Percentiles rank a stretch among this genome's conserved stretches.
These are phyloP conservation scores for Atkinsonella hypoxylon DNA, from an alignment of 2,329 filamentous ascomycete genomes.

Conservation along the genomic window DNA sequence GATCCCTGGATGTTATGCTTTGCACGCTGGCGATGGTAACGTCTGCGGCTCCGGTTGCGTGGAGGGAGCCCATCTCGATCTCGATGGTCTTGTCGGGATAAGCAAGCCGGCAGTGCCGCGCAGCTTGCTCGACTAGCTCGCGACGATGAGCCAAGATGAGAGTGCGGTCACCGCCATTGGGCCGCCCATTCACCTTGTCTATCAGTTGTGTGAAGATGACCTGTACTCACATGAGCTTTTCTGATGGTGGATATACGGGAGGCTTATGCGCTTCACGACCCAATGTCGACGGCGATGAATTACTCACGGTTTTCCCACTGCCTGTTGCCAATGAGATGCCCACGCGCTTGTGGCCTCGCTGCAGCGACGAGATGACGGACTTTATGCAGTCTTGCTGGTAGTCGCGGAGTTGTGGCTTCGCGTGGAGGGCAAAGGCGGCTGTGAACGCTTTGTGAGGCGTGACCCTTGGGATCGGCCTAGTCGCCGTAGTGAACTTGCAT, in stretches of 20 bases:
- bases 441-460: constrained; percentile 13
- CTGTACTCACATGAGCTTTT: constrained; percentile 25
- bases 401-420: constrained; percentile 52
- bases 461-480: constrained; percentile 5
- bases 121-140: constrained; percentile 90
- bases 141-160: constrained; percentile 85
- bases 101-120: constrained; percentile 64
- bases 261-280: no score
- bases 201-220: constrained; percentile 96
- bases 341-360: constrained; percentile 62
- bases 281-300: neutral
- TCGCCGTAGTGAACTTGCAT: constrained; percentile 13
- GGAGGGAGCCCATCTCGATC: constrained; percentile 76
- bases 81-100: constrained; percentile 77
- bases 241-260: neutral
- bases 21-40: constrained; percentile 88
- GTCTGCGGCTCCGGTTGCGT: constrained; percentile 70
- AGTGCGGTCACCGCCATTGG: constrained; percentile 52
- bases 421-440: constrained; percentile 10
- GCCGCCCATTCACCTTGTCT: constrained; percentile 50
- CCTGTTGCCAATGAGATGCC: constrained; percentile 82
- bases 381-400: constrained; percentile 92
- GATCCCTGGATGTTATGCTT: constrained; percentile 65
- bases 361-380: constrained; percentile 58
- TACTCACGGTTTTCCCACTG: constrained; percentile 68